These are phyloP conservation scores for Stramenopiles sp. DNA, from an alignment of 352 stramenopile species.

Conservation along the genomic window DNA sequence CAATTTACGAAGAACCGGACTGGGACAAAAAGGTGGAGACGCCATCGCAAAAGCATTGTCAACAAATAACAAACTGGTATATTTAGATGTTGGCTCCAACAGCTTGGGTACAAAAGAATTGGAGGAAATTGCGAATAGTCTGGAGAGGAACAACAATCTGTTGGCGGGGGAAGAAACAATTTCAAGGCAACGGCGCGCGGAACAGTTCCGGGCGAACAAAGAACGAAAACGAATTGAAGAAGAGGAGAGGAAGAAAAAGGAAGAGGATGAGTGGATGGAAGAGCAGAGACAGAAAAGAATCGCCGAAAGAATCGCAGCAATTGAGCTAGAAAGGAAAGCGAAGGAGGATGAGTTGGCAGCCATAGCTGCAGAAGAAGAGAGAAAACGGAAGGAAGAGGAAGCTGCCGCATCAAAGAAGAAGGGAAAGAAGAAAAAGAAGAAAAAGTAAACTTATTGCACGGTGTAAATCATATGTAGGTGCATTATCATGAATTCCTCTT, in stretches of 20 bases:
- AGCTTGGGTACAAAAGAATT: conserved; percentile 12
- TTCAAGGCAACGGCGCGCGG: conserved; percentile 8
- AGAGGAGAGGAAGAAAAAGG: too few relatives aligned
- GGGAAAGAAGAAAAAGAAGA: conserved; percentile 15
- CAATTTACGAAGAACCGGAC: conserved; percentile 26
- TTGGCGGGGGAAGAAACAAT: background rate
- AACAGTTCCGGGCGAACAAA: conserved; percentile 10
- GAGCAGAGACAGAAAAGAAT: too few relatives aligned
- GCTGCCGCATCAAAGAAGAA: conserved; percentile 21
- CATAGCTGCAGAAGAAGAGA: too few relatives aligned
- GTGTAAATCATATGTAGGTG: too few relatives aligned
- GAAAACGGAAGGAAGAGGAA: conserved; percentile 16
- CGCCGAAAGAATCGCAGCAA: too few relatives aligned
- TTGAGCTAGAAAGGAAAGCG: too few relatives aligned
- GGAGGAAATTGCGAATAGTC: background rate
- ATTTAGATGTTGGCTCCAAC: conserved; percentile 17
- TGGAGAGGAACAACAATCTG: conserved; percentile 9
- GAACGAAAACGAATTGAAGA: conserved; percentile 1
- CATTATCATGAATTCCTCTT: too few relatives aligned
- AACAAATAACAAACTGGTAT: conserved; percentile 14
- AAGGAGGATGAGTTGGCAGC: too few relatives aligned
- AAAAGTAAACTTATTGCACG: too few relatives aligned
- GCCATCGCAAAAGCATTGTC: conserved; percentile 15
- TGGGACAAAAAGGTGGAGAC: conserved; percentile 16
- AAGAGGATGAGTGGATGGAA: too few relatives aligned